A percentile compares a stretch with the other conserved stretches of the same genome.
Conservation (phyloP, 164 flowering plant species). For the Sedum album region DNA sequence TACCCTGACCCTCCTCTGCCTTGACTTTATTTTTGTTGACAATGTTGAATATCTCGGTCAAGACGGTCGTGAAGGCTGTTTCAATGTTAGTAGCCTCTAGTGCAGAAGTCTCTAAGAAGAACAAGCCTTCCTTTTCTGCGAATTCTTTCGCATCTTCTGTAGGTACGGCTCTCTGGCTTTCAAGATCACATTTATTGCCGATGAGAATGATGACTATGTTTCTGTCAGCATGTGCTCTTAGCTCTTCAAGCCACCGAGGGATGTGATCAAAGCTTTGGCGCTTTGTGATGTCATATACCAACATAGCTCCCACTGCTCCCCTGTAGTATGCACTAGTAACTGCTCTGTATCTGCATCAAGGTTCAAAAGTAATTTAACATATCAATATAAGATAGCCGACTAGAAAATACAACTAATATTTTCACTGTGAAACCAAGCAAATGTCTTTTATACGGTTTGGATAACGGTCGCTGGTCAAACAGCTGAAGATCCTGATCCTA, state of each 20-base stretch:
- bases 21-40: conserved; percentile 62
- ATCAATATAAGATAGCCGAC: no score
- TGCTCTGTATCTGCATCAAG: conserved; percentile 54
- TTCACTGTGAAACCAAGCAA: not conserved
- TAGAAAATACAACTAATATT: no score
- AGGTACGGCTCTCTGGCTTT: conserved; percentile 58
- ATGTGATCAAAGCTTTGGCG: conserved; percentile 83
- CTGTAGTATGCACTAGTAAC: conserved; percentile 86
- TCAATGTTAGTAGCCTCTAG: conserved; percentile 67
- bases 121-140: conserved; percentile 71
- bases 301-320: conserved; percentile 86
- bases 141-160: conserved; percentile 82
- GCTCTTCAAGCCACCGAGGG: conserved; percentile 81
- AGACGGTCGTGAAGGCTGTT: conserved; percentile 54
- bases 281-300: conserved; percentile 67
- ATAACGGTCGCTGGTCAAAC: no score
- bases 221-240: conserved; percentile 80
- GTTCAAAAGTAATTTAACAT: not conserved
- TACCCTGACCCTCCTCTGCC: conserved; percentile 42
- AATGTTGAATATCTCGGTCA: conserved; percentile 71
- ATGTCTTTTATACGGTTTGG: no score
- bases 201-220: conserved; percentile 75
- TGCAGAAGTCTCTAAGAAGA: conserved; percentile 83
- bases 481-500: not conserved
- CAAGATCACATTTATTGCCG: conserved; percentile 72